Conservation (phyloP, 495 filamentous ascomycete genomes). For the Penicillium desertorum region DNA sequence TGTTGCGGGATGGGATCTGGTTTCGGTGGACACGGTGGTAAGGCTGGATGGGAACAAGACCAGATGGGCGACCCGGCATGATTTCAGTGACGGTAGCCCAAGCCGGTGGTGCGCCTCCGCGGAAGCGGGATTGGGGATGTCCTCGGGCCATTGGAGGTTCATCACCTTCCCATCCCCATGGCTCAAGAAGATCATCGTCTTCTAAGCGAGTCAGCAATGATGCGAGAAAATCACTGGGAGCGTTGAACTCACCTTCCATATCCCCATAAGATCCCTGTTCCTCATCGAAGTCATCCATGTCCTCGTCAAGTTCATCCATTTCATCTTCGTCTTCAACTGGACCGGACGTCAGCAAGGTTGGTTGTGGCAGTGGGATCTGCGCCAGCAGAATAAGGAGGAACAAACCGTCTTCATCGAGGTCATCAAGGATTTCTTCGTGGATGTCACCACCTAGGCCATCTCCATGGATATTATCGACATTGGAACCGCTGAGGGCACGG, state of each 20-base stretch:
- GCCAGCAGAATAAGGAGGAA: conserved; percentile 13
- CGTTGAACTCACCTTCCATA: conserved; percentile 38
- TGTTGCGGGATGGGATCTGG: conserved; percentile 47
- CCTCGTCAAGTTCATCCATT: conserved; percentile 49
- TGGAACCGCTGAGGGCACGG: conserved; percentile 45
- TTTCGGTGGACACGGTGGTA: conserved; percentile 55
- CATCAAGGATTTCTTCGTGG: conserved; percentile 60
- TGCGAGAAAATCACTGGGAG: background rate
- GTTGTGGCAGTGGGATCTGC: background rate
- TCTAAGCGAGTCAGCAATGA: conserved; percentile 15
- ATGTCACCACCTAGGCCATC: conserved; percentile 42
- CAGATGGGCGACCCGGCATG: conserved; percentile 41
- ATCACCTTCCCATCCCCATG: conserved; percentile 58
- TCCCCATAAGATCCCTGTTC: conserved; percentile 47
- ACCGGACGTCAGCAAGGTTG: conserved; percentile 9
- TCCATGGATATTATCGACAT: conserved; percentile 38
- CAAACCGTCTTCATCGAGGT: conserved; percentile 68
- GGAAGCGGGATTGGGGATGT: conserved; percentile 51
- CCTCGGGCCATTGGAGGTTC: conserved; percentile 44
- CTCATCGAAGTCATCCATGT: conserved; percentile 51
- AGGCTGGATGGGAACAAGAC: conserved; percentile 49
- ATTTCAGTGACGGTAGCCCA: conserved; percentile 49
- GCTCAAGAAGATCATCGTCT: conserved; percentile 54
- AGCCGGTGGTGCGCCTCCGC: conserved; percentile 34
- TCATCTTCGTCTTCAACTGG: conserved; percentile 51